phyloP scores from a whole-genome alignment of 352 stramenopile genomes.

The Globisporangium nodosum region DNA sequence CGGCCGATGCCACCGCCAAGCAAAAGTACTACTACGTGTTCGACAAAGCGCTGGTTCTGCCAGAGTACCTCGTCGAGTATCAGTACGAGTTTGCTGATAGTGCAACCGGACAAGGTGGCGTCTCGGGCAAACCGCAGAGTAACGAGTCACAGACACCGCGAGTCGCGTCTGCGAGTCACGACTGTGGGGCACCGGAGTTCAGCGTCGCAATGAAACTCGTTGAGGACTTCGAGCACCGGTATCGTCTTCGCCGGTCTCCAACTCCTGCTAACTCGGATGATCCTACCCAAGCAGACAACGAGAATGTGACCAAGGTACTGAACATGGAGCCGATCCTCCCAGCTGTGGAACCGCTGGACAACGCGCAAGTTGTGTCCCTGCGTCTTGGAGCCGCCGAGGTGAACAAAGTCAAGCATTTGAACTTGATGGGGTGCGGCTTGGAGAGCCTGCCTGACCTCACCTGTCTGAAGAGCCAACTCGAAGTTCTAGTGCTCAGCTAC shows the following conservation, averaged over 20 bases:
- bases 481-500: slow-evolving; percentile 66
- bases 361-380: slow-evolving; percentile 4
- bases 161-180: not conserved
- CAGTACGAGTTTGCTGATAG: slow-evolving; percentile 33
- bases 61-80: slow-evolving; percentile 86
- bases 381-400: not conserved
- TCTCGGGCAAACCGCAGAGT: not conserved
- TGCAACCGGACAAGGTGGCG: not conserved
- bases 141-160: not conserved
- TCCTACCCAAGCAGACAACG: slow-evolving; percentile 11
- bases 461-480: slow-evolving; percentile 29
- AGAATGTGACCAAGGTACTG: slow-evolving; percentile 24
- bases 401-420: slow-evolving; percentile 34
- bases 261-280: slow-evolving; percentile 18
- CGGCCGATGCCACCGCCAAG: slow-evolving; percentile 12
- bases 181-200: slow-evolving; percentile 21
- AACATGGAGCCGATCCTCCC: slow-evolving; percentile 39
- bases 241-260: slow-evolving; percentile 36
- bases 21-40: slow-evolving; percentile 80
- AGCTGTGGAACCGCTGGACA: not conserved
- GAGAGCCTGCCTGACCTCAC: slow-evolving; percentile 42
- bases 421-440: slow-evolving; percentile 46
- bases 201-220: slow-evolving; percentile 23
- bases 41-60: slow-evolving; percentile 70
- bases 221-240: slow-evolving; percentile 58